These are phyloP conservation scores for Beauveria medogensis DNA, from an alignment of 2,329 filamentous ascomycete genomes.

Conservation along the genomic window DNA sequence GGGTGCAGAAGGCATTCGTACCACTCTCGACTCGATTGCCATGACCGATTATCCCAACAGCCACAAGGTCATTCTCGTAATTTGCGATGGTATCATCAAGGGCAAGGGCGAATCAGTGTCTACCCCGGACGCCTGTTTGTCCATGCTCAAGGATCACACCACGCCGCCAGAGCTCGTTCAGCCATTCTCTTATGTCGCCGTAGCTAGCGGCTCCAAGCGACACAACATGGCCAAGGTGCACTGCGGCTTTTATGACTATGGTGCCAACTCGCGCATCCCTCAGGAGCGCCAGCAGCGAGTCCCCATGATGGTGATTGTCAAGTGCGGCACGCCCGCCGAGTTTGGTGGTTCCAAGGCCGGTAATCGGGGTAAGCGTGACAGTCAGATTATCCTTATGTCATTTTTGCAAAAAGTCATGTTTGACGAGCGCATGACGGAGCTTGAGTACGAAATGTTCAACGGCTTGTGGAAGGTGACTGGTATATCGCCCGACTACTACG, in stretches of 20 bases:
- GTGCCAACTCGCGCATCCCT: slow-evolving; percentile 69
- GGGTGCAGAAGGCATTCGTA: slow-evolving; percentile 84
- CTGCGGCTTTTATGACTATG: slow-evolving; percentile 97
- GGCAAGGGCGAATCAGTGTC: slow-evolving; percentile 80
- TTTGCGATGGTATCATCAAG: slow-evolving; percentile 97
- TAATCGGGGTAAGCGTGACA: slow-evolving; percentile 97
- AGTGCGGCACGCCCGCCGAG: slow-evolving; percentile 90
- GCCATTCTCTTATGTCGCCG: slow-evolving; percentile 91
- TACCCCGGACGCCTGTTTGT: slow-evolving; percentile 81
- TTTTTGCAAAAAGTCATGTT: slow-evolving; percentile 99
- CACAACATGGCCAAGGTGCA: slow-evolving; percentile 99
- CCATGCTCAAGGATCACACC: slow-evolving; percentile 92
- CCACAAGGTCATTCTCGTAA: slow-evolving; percentile 92
- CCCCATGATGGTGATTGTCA: slow-evolving; percentile 94
- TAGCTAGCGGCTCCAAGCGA: slow-evolving; percentile 89
- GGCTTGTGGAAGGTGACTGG: slow-evolving; percentile 98
- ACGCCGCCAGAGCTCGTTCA: slow-evolving; percentile 73
- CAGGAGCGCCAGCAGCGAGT: slow-evolving; percentile 88
- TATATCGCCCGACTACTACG: slow-evolving; percentile 96
- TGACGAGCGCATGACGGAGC: slow-evolving; percentile 97
- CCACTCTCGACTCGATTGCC: slow-evolving; percentile 90
- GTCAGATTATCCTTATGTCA: slow-evolving; percentile 98
- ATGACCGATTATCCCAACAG: slow-evolving; percentile 99
- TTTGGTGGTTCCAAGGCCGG: slow-evolving; percentile 75
- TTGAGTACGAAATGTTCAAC: slow-evolving; percentile 99